Conservation (phyloP, 352 stramenopile species). For the Salisapilia sapeloensis region DNA sequence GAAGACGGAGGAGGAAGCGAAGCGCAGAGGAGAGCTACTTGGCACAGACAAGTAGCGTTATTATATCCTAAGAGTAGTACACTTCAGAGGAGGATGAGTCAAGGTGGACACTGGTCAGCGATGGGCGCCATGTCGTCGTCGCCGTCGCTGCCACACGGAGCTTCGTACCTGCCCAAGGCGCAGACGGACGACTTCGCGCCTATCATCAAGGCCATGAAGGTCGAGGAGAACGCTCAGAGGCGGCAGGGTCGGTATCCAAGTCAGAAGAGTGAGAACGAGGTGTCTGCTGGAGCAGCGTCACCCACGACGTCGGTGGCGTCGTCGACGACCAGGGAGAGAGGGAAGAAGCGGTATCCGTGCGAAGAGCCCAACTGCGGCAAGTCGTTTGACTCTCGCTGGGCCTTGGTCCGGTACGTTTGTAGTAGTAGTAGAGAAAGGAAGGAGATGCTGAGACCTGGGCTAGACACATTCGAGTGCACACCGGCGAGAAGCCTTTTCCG, state of each 20-base stretch:
- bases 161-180: conserved; percentile 1
- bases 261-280: not conserved
- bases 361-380: conserved; percentile 49
- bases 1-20: too few relatives aligned
- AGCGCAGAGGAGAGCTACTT: too few relatives aligned
- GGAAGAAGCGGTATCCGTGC: conserved; percentile 62
- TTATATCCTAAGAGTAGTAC: too few relatives aligned
- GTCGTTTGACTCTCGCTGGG: conserved; percentile 78
- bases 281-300: conserved; percentile 6
- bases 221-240: conserved; percentile 7
- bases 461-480: conserved; percentile 79
- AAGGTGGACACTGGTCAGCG: too few relatives aligned
- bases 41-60: too few relatives aligned
- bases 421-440: not conserved
- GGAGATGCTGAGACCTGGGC: not conserved
- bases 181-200: conserved; percentile 5
- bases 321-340: conserved; percentile 32
- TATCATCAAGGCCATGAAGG: conserved; percentile 6
- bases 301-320: too few relatives aligned
- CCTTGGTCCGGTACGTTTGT: conserved; percentile 34
- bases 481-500: conserved; percentile 74
- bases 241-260: conserved; percentile 6
- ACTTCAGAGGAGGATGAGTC: too few relatives aligned
- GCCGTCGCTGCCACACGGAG: conserved; percentile 1
- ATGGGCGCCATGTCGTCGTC: conserved; percentile 6